Evolutionary conservation across 2,329 filamentous ascomycete genomes (phyloP), one percentile per base, ranked within the genome.

Genomic region (Tympanopsis confertula): DNA sequence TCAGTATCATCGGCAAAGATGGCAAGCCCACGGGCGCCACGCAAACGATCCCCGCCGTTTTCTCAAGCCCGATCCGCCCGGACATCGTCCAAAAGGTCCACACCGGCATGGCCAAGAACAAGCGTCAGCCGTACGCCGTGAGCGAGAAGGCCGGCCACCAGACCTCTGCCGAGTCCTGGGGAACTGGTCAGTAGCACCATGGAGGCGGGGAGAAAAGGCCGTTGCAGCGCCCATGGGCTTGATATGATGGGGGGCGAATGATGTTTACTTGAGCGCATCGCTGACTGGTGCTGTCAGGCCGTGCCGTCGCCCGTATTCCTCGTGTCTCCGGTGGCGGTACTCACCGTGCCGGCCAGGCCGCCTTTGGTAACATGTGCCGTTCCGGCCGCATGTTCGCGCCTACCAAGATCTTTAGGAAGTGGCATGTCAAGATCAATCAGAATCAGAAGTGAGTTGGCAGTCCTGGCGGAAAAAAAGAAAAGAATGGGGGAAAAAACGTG

Each of bases 111-210:
- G 89, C 89, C 66, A 98, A 98, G 86, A 98, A 98, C 82, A 95
- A 94, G 82, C 84, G 91, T 67, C 91, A 98, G 74, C 88, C 91
- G 56, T 98, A 98, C 69, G 80, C 91, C 61, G 91, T 98, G 77
- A 94, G 87, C 82, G 89, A 96, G 83, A 98, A 98, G 84, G 91
- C 91, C 63, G 91, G 91, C 75, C 91, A 98, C 75, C 91, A 98
- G 77, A 98, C 91, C 65, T 94, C 86, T 70, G 91, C 91, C 64
- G 91, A 98, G 79, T 98, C 93, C 54, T 98, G 91, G 91, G 89
- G 89, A 82, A 96, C 89, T 74, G 89, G 86, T 93, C 66, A 70
- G 83, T 82, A 53, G 42, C 40, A 35, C 45, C 45, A 47, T 41
- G 38, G 39, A 35, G 35, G 38, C 40, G 40, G 32, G 15, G 32